A percentile compares a stretch with the other conserved stretches of the same genome.
phyloP scores from a whole-genome alignment of 371 early-diverging fungal species.

The Saksenaea oblongispora region DNA sequence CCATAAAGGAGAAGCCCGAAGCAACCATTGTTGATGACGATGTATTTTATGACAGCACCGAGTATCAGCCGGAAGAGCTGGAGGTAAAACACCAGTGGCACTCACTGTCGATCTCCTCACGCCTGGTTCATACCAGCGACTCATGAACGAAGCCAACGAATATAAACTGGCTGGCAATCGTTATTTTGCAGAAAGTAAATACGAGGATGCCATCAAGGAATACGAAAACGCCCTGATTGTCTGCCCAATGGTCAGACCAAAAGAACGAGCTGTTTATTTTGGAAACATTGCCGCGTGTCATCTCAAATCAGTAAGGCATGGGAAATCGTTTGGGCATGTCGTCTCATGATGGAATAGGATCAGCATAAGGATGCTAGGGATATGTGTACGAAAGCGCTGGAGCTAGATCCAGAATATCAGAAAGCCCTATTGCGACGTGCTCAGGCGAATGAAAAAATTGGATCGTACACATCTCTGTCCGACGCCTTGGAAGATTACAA shows the following conservation, averaged over 20 bases:
- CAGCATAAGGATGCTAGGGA: slow-evolving; percentile 52
- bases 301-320: slow-evolving; percentile 51
- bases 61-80: slow-evolving; percentile 35
- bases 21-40: slow-evolving; percentile 33
- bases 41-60: slow-evolving; percentile 42
- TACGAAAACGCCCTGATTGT: slow-evolving; percentile 65
- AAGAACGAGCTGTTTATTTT: slow-evolving; percentile 60
- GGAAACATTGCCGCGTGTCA: slow-evolving; percentile 74
- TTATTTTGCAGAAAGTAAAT: slow-evolving; percentile 53
- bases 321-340: background rate
- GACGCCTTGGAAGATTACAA: slow-evolving; percentile 63
- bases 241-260: slow-evolving; percentile 46
- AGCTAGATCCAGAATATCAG: slow-evolving; percentile 68
- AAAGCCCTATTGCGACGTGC: slow-evolving; percentile 83
- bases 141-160: slow-evolving; percentile 48
- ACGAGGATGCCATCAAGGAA: slow-evolving; percentile 49
- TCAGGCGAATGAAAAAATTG: slow-evolving; percentile 70
- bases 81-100: slow-evolving; percentile 20
- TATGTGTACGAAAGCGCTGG: slow-evolving; percentile 62
- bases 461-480: slow-evolving; percentile 48
- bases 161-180: slow-evolving; percentile 58
- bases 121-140: slow-evolving; percentile 15
- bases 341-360: slow-evolving; percentile 26
- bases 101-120: background rate
- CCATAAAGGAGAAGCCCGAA: background rate